phyloP scores from a whole-genome alignment of 306 rosid species.

The Boehmeria nivea region DNA sequence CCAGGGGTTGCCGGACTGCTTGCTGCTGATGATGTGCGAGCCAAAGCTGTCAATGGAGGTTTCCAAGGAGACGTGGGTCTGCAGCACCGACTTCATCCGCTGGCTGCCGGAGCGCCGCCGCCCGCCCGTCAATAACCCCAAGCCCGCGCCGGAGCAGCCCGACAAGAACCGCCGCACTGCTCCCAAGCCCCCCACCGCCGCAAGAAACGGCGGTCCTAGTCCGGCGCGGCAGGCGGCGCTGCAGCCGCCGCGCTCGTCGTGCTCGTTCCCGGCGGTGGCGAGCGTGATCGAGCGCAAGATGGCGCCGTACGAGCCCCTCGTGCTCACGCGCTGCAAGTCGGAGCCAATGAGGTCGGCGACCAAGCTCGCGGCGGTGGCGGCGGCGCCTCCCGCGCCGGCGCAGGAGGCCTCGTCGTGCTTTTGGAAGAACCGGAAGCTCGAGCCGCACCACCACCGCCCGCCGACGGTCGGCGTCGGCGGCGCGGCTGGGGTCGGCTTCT shows the following conservation, averaged over 20 bases:
- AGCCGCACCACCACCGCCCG: constrained; percentile 62
- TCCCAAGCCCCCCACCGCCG: background rate
- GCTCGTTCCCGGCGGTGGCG: constrained; percentile 72
- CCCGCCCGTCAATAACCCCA: constrained; percentile 22
- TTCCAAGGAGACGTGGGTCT: constrained; percentile 89
- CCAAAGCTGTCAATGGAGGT: constrained; percentile 99
- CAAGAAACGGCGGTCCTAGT: background rate
- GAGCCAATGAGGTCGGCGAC: constrained; percentile 83
- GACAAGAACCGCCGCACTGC: constrained; percentile 24
- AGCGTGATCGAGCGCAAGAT: constrained; percentile 71
- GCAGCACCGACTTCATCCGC: constrained; percentile 77
- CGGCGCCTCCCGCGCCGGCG: background rate
- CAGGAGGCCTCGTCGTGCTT: constrained; percentile 30
- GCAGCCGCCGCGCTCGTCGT: constrained; percentile 78
- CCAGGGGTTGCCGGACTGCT: constrained; percentile 62
- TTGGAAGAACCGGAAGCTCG: constrained; percentile 75
- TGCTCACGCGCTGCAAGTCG: constrained; percentile 84
- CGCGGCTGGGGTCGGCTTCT: constrained; percentile 82
- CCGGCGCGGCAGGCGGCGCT: constrained; percentile 14
- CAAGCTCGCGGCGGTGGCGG: constrained; percentile 56
- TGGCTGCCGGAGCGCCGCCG: constrained; percentile 59
- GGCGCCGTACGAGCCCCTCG: constrained; percentile 70
- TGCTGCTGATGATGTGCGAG: constrained; percentile 92
- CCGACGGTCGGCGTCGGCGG: constrained; percentile 72
- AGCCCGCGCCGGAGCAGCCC: constrained; percentile 16